Evolutionary conservation across 805 yeast genomes (phyloP), one percentile per base, ranked within the genome.

Genomic region (Myxozyma mucilagina): DNA sequence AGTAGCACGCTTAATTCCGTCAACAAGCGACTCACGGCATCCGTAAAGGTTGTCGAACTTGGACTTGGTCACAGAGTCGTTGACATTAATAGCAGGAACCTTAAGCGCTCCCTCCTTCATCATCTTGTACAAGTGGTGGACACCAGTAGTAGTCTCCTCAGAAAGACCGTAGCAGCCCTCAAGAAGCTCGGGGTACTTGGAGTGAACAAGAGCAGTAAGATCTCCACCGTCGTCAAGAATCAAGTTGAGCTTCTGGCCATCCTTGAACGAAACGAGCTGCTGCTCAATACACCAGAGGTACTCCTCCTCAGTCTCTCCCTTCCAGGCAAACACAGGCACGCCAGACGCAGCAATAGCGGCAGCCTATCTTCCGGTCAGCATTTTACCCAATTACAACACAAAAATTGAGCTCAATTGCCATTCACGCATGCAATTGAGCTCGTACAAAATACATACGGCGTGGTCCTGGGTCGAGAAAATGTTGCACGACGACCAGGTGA

Each of bases 131-230:
- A 93, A 84, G 82, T 94, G 97, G 85, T 94, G 98, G 73, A 93
- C 98, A 89, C 99, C 99, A 70, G 99, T 93, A 78, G 99, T 93
- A 81, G 99, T 93, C 85, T 93, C 99, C 85, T 93, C 99, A 70
- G 96, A 89, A 69, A 93, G 79, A 82, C 99, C 99, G 83, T 70
- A 91, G 84, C 98, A 94, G 79, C 78, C 96, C 70, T 87, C 84
- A 79, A 93, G 85, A 92, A 90, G 87, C 82, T 93, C 97, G 76
- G 98, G 98, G 89, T 93, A 86, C 81, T 92, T 90, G 79, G 90
- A 91, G 83, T 94, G 98, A 68, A 94, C 98, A 67, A 93, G 84
- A 69, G 96, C 81, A 77, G 99, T 93, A 78, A 93, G 86, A 78
- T 93, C 99, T 78, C 99, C 99, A 87, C 99, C 99, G 75, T 93